phyloP scores from a whole-genome alignment of 768 basidiomycete genomes.

The Boletus coccyginus region DNA sequence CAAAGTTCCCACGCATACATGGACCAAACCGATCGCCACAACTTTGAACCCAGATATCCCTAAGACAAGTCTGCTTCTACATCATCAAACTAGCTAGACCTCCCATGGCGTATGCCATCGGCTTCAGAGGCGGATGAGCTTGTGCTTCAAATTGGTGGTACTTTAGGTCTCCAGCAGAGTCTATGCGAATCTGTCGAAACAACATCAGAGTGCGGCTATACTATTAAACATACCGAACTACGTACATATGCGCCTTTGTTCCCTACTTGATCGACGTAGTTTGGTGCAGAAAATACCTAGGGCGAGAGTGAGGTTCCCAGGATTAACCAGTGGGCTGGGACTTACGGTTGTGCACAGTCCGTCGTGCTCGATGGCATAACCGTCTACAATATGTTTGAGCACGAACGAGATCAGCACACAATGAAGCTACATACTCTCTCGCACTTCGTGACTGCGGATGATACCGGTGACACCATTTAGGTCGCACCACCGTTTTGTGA shows the following conservation, averaged over 20 bases:
- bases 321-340: not conserved
- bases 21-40: not conserved
- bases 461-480: constrained; percentile 84
- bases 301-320: constrained; percentile 11
- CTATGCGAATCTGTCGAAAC: constrained; percentile 67
- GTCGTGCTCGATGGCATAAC: constrained; percentile 93
- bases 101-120: constrained; percentile 84
- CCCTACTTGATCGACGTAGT: constrained; percentile 88
- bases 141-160: constrained; percentile 84
- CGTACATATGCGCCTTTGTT: constrained; percentile 92
- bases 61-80: constrained; percentile 35
- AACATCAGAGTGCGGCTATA: constrained; percentile 4
- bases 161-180: constrained; percentile 66
- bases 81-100: constrained; percentile 70
- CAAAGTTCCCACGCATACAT: constrained; percentile 26
- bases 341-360: constrained; percentile 90
- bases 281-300: constrained; percentile 92
- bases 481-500: constrained; percentile 86
- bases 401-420: not conserved
- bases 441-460: constrained; percentile 95
- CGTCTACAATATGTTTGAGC: constrained; percentile 48
- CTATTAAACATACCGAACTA: constrained; percentile 11
- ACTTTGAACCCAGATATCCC: not conserved
- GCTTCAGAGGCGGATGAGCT: constrained; percentile 86
- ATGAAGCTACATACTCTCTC: constrained; percentile 58